phyloP scores from a whole-genome alignment of 352 stramenopile species.

The Pythium insidiosum region DNA sequence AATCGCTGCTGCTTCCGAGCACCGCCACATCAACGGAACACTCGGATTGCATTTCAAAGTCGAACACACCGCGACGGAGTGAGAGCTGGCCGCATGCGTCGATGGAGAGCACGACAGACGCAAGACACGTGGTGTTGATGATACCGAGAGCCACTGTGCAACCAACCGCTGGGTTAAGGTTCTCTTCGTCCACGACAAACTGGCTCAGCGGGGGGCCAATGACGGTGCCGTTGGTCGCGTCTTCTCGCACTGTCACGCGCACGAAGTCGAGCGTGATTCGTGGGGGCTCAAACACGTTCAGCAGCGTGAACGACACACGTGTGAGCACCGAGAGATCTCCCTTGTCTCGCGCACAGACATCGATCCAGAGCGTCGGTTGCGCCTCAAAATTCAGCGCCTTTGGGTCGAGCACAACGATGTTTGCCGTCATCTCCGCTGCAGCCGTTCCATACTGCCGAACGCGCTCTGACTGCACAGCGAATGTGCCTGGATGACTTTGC shows the following conservation, averaged over 20 bases:
- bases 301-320: conserved; percentile 19
- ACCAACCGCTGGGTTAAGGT: not conserved
- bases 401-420: conserved; percentile 29
- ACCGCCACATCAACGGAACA: conserved; percentile 15
- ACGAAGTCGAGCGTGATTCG: conserved; percentile 22
- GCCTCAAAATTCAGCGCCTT: conserved; percentile 31
- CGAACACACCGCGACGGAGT: conserved; percentile 8
- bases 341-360: conserved; percentile 40
- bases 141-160: conserved; percentile 7
- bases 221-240: conserved; percentile 1
- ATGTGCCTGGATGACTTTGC: conserved; percentile 24
- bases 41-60: conserved; percentile 16
- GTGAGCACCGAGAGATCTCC: conserved; percentile 12
- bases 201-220: conserved; percentile 7
- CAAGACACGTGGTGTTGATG: conserved; percentile 3
- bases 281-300: conserved; percentile 44
- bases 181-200: conserved; percentile 19
- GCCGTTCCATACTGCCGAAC: no score
- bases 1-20: conserved; percentile 8
- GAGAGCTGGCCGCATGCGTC: conserved; percentile 18
- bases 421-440: not conserved
- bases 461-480: no score
- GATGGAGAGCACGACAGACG: conserved; percentile 5
- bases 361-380: conserved; percentile 25
- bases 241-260: conserved; percentile 22